These are phyloP conservation scores for Collybia sp. DNA, from an alignment of 768 basidiomycete species.

Conservation along the genomic window DNA sequence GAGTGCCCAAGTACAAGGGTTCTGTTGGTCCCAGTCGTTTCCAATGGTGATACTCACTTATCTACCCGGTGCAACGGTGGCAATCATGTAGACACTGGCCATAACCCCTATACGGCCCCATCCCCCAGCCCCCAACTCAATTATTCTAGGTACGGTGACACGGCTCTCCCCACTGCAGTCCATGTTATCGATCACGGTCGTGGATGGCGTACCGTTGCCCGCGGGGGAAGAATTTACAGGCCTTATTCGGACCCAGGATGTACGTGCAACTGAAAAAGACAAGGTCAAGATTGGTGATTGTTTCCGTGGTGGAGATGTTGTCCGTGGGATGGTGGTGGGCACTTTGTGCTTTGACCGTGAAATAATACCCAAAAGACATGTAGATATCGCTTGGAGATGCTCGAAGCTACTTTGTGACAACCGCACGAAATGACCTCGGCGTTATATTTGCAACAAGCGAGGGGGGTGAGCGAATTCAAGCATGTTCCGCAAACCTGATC, in stretches of 20 bases:
- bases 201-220: constrained; percentile 81
- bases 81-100: constrained; percentile 42
- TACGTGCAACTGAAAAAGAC: constrained; percentile 88
- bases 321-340: constrained; percentile 75
- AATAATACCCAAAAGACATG: neutral
- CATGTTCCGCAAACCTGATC: constrained; percentile 1
- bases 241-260: constrained; percentile 84
- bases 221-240: constrained; percentile 86
- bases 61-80: constrained; percentile 13
- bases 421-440: constrained; percentile 85
- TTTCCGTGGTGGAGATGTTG: constrained; percentile 89
- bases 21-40: constrained; percentile 51
- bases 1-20: constrained; percentile 55
- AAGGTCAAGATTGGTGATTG: constrained; percentile 86
- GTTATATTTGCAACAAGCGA: constrained; percentile 91
- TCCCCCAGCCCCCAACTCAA: constrained; percentile 69
- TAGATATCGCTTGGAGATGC: constrained; percentile 92
- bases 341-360: neutral
- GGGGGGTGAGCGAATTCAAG: constrained; percentile 48
- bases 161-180: constrained; percentile 85
- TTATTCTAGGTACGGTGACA: constrained; percentile 78
- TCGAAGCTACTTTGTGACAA: constrained; percentile 88
- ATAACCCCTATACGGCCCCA: constrained; percentile 66
- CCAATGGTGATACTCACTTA: constrained; percentile 11
- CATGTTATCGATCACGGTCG: constrained; percentile 76